These are phyloP conservation scores for Limnanthes douglasii DNA, from an alignment of 345 rosid genomes.

Conservation along the genomic window DNA sequence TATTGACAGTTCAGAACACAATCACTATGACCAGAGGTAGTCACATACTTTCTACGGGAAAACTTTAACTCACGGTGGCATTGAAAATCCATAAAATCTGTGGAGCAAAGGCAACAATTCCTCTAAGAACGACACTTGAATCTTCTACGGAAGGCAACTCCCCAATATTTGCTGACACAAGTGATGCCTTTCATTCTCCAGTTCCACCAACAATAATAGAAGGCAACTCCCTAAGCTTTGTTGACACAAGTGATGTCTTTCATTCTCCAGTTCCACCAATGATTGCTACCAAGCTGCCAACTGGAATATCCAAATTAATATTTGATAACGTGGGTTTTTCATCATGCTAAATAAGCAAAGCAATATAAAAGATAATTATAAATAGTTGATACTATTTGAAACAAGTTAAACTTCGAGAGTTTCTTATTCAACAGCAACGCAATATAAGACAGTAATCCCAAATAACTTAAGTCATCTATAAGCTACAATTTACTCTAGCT, in stretches of 20 bases:
- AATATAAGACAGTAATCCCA: not conserved
- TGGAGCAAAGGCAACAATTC: slow-evolving; percentile 60
- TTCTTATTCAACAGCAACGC: not conserved
- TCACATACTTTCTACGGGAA: too few relatives aligned
- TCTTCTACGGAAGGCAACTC: slow-evolving; percentile 36
- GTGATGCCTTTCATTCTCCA: slow-evolving; percentile 76
- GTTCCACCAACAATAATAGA: slow-evolving; percentile 72
- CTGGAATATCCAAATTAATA: slow-evolving; percentile 39
- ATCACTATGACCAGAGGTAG: too few relatives aligned
- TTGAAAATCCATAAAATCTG: too few relatives aligned
- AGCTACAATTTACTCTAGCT: too few relatives aligned
- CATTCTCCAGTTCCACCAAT: too few relatives aligned
- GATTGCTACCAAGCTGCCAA: slow-evolving; percentile 56
- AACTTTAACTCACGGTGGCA: slow-evolving; percentile 31
- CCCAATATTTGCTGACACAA: slow-evolving; percentile 64
- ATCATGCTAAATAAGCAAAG: too few relatives aligned
- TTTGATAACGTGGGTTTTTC: too few relatives aligned
- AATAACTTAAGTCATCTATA: too few relatives aligned
- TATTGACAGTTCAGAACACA: too few relatives aligned
- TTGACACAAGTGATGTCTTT: too few relatives aligned
- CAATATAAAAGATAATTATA: slow-evolving; percentile 1
- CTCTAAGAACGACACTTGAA: slow-evolving; percentile 35
- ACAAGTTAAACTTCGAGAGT: not conserved
- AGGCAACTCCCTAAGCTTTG: too few relatives aligned
- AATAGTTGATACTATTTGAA: not conserved